Conservation (phyloP, 768 basidiomycete genomes). For the Termitomyces heimii region DNA sequence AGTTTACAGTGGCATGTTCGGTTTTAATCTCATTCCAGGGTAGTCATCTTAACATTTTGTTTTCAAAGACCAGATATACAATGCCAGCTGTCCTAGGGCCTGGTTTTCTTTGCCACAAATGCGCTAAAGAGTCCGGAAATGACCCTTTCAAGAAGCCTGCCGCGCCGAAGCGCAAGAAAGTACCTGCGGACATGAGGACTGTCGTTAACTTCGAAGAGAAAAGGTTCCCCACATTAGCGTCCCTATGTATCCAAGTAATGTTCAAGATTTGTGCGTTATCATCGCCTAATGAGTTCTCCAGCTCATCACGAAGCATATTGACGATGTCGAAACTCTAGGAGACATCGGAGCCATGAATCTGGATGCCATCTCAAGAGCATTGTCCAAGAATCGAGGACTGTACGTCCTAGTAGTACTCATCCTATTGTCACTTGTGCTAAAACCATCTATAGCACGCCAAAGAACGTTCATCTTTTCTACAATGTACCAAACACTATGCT, state of each 20-base stretch:
- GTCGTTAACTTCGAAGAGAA: conserved; percentile 66
- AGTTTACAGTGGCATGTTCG: conserved; percentile 79
- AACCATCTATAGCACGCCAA: conserved; percentile 47
- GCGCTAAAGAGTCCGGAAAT: conserved; percentile 69
- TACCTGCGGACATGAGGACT: conserved; percentile 59
- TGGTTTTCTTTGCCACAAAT: conserved; percentile 81
- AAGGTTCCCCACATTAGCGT: conserved; percentile 64
- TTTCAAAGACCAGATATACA: conserved; percentile 77
- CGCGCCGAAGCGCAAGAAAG: conserved; percentile 54
- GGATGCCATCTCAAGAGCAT: conserved; percentile 76
- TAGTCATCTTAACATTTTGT: neutral
- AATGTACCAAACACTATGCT: conserved; percentile 60
- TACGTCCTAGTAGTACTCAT: conserved; percentile 34
- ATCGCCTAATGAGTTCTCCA: conserved; percentile 19
- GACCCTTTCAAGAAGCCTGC: conserved; percentile 85
- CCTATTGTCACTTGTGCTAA: conserved; percentile 1
- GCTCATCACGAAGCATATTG: conserved; percentile 82
- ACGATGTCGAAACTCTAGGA: conserved; percentile 85
- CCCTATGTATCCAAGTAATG: conserved; percentile 72
- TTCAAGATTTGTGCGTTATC: neutral
- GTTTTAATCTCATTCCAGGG: neutral
- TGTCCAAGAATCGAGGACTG: conserved; percentile 80
- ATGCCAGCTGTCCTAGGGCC: conserved; percentile 62
- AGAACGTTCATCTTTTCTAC: conserved; percentile 85
- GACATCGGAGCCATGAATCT: conserved; percentile 83